Base-by-base conservation (phyloP, 306 rosid species). In the Malus sieversii region DNA sequence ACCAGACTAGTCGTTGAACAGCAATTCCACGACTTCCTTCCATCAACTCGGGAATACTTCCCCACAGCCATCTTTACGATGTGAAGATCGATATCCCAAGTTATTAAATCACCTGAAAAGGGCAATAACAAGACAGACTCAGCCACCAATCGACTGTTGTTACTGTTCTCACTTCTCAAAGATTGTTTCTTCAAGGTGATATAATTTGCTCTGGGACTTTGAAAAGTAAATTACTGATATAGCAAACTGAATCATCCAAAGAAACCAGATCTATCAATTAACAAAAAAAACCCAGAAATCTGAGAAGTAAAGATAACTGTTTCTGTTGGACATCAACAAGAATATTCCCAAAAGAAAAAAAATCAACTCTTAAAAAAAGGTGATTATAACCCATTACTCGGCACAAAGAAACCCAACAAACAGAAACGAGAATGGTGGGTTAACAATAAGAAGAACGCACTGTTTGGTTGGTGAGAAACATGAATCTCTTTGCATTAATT, bases 1-100 rank as follows among this genome's bases (percentile, higher is more conserved):
- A 87, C 87, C 18, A 88, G 27, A 33, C 86, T 75, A 52, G 82
- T 60, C 1, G 91, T 90, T 4, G 94, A 88, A 77, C 87, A 82
- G 83, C 81, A 84, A 75, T 73, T 85, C 35, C 78, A 77, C 42
- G 83, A 60, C 72, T 83, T 88, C 87, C 83, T 92, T 82, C 91
- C 93, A 2, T 92, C 97, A 27, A 79, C 85, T 32, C 93, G 92
- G 63, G 85, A 80, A 79, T 87, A 83, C 82, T 79, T 92, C 78
- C 77, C 92, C 72, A 64, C 46, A 12, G 88, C 96, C 93, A 92
- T 92, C 68, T n/a, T 76, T 70, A 29, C 52, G 22, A 78, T 53
- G 78, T 48, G 44, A 68, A 68, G 71, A 60, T 48, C 4, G 6
- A 44, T 15, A 65, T 66, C 63, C 76, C 82, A 81, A 58, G 51